Conservation (phyloP, 331 rosid species). For the Quercus lobata region DNA sequence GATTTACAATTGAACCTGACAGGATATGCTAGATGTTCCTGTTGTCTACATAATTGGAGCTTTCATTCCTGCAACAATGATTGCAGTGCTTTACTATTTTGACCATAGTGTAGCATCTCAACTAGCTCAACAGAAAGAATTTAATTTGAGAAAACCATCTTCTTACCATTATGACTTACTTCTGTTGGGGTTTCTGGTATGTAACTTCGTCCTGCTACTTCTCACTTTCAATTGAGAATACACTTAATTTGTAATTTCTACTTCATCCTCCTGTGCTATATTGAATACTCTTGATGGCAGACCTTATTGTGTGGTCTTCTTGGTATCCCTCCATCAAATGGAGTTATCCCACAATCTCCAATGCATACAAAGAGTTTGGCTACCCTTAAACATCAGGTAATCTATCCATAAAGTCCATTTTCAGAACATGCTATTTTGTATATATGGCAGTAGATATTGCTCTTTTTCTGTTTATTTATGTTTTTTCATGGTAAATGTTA, state of each 20-base stretch:
- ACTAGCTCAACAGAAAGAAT: conserved; percentile 95
- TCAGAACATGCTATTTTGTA: not conserved
- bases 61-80: conserved; percentile 96
- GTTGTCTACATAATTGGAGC: conserved; percentile 84
- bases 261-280: not conserved
- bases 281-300: conserved; percentile 35
- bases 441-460: not conserved
- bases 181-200: conserved; percentile 84
- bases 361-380: conserved; percentile 99
- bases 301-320: conserved; percentile 93
- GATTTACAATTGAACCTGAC: conserved; percentile 13
- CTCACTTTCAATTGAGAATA: not conserved
- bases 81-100: conserved; percentile 93
- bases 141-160: conserved; percentile 92
- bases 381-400: conserved; percentile 98
- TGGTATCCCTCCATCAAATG: conserved; percentile 96
- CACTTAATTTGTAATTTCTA: not conserved
- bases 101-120: conserved; percentile 99
- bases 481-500: no score
- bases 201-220: conserved; percentile 7
- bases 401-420: not conserved
- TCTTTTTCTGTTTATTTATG: not conserved
- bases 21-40: conserved; percentile 93
- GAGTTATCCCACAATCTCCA: conserved; percentile 98
- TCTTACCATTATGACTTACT: conserved; percentile 96